Percentiles rank a stretch among this genome's conserved stretches.
These are phyloP conservation scores for Colletotrichum sp. DNA, from an alignment of 2,329 filamentous ascomycete species.

Conservation along the genomic window DNA sequence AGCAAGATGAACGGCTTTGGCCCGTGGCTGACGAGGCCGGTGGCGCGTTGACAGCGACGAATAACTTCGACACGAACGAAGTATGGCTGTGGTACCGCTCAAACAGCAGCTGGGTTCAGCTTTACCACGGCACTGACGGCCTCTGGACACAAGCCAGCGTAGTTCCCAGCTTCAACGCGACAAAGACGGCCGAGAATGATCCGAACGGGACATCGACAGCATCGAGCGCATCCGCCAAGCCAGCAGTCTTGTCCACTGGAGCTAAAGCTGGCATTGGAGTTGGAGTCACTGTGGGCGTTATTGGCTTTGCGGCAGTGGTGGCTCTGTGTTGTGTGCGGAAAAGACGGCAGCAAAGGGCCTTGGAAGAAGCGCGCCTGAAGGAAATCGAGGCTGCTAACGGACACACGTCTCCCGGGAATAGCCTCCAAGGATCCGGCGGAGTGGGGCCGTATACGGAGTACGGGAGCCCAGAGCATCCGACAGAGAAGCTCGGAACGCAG, in stretches of 20 bases:
- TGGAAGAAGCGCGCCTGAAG: conserved; percentile 2
- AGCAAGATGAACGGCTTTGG: conserved; percentile 28
- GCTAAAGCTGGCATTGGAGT: conserved; percentile 63
- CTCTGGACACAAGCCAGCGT: conserved; percentile 32
- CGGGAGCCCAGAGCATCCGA: conserved; percentile 2
- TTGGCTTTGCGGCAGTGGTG: conserved; percentile 45
- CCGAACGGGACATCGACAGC: conserved; percentile 12
- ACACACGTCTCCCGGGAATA: conserved; percentile 25
- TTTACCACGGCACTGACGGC: conserved; percentile 30
- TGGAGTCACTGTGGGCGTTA: conserved; percentile 52
- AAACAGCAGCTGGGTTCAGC: conserved; percentile 33
- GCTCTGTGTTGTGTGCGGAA: conserved; percentile 53
- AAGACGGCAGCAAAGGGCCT: conserved; percentile 35
- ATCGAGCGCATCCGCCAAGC: conserved; percentile 37
- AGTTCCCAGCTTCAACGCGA: conserved; percentile 30
- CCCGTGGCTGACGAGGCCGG: conserved; percentile 35
- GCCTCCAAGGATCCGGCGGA: conserved; percentile 25
- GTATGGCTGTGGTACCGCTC: conserved; percentile 40
- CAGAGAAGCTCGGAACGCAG: not conserved
- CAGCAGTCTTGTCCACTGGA: conserved; percentile 44
- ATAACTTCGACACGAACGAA: conserved; percentile 26
- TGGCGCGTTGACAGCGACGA: conserved; percentile 33
- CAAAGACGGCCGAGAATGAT: not conserved
- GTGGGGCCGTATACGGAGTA: conserved; percentile 11
- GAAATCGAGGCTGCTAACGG: conserved; percentile 31